Evolutionary conservation across 768 basidiomycete genomes (phyloP), one percentile per base, ranked within the genome.

Genomic region (Chiua virens): DNA sequence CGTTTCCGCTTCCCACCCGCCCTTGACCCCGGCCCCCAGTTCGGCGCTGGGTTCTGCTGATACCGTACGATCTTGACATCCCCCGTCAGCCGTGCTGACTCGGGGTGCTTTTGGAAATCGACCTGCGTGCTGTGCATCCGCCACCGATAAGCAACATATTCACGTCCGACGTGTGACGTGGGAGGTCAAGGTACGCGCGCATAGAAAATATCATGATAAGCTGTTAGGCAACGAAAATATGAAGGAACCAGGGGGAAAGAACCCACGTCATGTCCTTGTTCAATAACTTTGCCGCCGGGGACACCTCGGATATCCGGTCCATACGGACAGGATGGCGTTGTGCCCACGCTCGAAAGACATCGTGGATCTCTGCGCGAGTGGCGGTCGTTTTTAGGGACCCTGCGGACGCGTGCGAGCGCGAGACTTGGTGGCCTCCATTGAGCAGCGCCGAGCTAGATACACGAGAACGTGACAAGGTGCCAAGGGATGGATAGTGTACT

Each of bases 381-480:
- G 92, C 96, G 18, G 83, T 79, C 17, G 97, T 97, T 75, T 98
- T 98, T 50, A 99, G 68, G 8, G 93, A 95, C 0, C 97, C 97
- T 5, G 92, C 70, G 18, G 77, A 78, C 1, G 95, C 92, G 70
- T 98, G 97, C 0, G 96, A 96, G 13, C 96, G 85, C 9, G 96
- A 96, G 35, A 97, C 78, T 44, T 78, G 70, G 71, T 92, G 81
- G 9, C 92, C 91, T 9, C 82, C 91, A 61, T 98, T 84, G 15
- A 98, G 79, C 27, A 98, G 75, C 2, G 93, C 97, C 40, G 92
- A 95, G 3, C 93, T 96, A 62, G 8, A 20, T 11, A 4, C 34
- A 21, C 9, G 9, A 3, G 1, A 23, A 22, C 5, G 15, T 25
- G 17, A 25, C 5, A 21, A 1, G 23, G 13, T 3, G 30, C 13